Evolutionary conservation across 2,329 filamentous ascomycete species (phyloP), one percentile per base, ranked within the genome.

Genomic region (Paecilomyces sp.): DNA sequence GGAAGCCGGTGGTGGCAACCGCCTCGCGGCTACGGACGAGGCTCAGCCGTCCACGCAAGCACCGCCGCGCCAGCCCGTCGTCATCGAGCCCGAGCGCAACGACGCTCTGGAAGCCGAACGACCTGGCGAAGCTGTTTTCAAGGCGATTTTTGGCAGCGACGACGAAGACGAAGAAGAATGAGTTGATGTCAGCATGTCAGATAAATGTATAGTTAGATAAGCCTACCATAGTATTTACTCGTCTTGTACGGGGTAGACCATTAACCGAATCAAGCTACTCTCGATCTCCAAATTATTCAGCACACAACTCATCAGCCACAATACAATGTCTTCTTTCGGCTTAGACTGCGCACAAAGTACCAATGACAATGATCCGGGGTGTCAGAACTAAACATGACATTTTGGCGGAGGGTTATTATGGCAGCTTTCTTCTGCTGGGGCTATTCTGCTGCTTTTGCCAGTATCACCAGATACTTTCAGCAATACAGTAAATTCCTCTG

Each of bases 91-190:
- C 0, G 89, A 91, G 63, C 84, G 80, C 64, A 96, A 96, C 67
- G 88, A 91, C 60, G 90, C 89, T 3, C 70, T 96, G 9, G 90
- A 95, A 69, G 87, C 83, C 0, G 81, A 86, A 67, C 83, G 85
- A 58, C 90, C 92, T 0, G 87, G 88, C 15, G 90, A 92, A 55
- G 90, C 89, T 52, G 87, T 97, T 0, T 92, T 97, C 67, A 90
- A 85, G 66, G 90, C 91, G n/a, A 92, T 97, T 31, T 97, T 97
- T 82, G 93, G 92, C 5, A 91, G 92, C 71, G 89, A 89, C 68
- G 88, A 89, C 64, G 89, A 91, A 66, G 88, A 91, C 59, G 78
- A 84, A 31, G 75, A 77, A 13, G 68, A 30, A 18, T 47, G 18
- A 18, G 18, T 15, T 22, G 36, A n/a, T 41, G 36, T 47, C 41